These are phyloP conservation scores for Amborella trichopoda DNA, from an alignment of 164 flowering plant genomes.

Conservation along the genomic window DNA sequence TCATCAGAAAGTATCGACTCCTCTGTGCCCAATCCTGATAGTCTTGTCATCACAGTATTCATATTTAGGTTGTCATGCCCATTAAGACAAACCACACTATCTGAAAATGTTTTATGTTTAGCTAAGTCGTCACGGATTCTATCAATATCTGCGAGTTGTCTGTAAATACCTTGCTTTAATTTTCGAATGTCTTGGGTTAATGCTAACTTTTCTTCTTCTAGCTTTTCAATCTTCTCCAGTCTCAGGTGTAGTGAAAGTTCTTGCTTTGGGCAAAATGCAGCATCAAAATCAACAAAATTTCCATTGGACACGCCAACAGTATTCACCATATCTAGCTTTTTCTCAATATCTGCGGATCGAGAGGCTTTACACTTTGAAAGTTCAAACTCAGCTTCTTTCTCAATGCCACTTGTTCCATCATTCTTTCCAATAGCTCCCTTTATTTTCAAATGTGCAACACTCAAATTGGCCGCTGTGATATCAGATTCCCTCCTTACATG, in stretches of 20 bases:
- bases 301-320: background rate
- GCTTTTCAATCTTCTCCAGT: conserved; percentile 3
- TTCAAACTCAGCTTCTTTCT: conserved; percentile 8
- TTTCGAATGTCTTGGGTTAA: conserved; percentile 8
- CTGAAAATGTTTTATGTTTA: background rate
- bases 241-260: background rate
- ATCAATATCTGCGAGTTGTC: background rate
- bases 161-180: background rate
- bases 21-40: too few species aligned
- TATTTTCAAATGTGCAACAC: too few species aligned
- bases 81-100: background rate
- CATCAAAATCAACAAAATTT: background rate
- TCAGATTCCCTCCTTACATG: conserved; percentile 2
- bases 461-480: too few species aligned
- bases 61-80: background rate
- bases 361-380: background rate
- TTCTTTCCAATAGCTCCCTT: background rate
- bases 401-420: conserved; percentile 4
- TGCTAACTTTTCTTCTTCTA: conserved; percentile 13
- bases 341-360: conserved; percentile 1
- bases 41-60: background rate
- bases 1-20: too few species aligned
- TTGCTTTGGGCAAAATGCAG: background rate
- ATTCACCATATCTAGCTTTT: background rate
- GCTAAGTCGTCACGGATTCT: background rate